Percentiles rank a stretch among this genome's conserved stretches.
These are phyloP conservation scores for Citrus mangshanensis DNA, from an alignment of 345 rosid species.

Conservation along the genomic window DNA sequence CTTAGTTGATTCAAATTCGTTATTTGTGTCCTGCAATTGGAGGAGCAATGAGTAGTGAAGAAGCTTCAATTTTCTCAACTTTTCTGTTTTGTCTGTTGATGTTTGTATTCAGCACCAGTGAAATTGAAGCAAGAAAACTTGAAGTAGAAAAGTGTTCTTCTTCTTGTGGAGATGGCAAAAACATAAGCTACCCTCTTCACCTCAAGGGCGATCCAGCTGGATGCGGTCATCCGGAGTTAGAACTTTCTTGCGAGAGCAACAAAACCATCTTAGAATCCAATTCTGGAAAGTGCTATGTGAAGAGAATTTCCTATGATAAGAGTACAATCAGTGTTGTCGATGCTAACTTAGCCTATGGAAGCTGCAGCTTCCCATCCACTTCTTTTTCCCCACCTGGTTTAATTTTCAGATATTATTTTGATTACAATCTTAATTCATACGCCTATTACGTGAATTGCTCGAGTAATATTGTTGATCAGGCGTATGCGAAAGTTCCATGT, in stretches of 20 bases:
- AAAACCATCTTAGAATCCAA: constrained; percentile 14
- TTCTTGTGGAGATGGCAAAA: constrained; percentile 31
- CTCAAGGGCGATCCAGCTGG: constrained; percentile 24
- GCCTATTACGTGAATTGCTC: constrained; percentile 28
- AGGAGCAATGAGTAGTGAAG: constrained; percentile 5
- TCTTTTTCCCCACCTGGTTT: too few species aligned
- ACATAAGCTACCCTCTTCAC: constrained; percentile 40
- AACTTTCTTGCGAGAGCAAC: constrained; percentile 35
- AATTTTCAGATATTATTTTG: too few species aligned
- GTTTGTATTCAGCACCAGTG: neutral
- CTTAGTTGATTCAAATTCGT: neutral
- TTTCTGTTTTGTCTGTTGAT: constrained; percentile 13
- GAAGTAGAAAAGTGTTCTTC: constrained; percentile 19
- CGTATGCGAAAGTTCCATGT: constrained; percentile 23
- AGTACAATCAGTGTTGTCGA: constrained; percentile 22
- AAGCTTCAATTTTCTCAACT: neutral
- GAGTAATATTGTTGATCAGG: constrained; percentile 6
- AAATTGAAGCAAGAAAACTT: constrained; percentile 18
- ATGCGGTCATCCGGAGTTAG: constrained; percentile 25
- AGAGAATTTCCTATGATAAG: constrained; percentile 22
- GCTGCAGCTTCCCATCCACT: constrained; percentile 21
- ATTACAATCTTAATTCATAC: too few species aligned
- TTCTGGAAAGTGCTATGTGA: constrained; percentile 26
- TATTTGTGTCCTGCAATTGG: neutral
- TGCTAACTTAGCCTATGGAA: constrained; percentile 27